Evolutionary conservation across 2,329 filamentous ascomycete genomes (phyloP).

Genomic region (Aspergillus puulaauensis): DNA sequence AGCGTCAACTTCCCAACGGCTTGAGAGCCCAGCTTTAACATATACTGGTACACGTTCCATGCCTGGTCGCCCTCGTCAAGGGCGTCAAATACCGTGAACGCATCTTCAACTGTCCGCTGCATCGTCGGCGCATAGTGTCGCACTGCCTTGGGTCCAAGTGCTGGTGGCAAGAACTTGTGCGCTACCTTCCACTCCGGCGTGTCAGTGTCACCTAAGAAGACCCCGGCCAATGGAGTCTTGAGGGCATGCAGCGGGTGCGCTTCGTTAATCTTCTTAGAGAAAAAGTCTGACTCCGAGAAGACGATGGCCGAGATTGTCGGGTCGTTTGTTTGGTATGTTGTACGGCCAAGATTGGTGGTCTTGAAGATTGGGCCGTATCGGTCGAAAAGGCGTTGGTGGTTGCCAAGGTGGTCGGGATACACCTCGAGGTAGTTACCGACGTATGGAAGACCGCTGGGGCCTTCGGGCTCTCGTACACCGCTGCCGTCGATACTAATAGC

Average conservation of each 20-base stretch:
- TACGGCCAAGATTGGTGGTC: constrained; percentile 54
- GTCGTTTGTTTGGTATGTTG: constrained; percentile 53
- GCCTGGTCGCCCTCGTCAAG: constrained; percentile 49
- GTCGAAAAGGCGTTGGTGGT: constrained; percentile 56
- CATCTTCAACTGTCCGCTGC: constrained; percentile 54
- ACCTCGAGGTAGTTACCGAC: constrained; percentile 57
- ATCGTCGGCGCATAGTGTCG: constrained; percentile 61
- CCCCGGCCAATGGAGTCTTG: constrained; percentile 27
- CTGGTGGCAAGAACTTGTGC: constrained; percentile 64
- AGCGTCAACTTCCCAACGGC: constrained; percentile 47
- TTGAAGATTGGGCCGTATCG: constrained; percentile 54
- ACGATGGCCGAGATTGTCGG: constrained; percentile 48
- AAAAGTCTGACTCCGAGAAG: constrained; percentile 54
- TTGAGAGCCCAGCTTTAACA: constrained; percentile 49
- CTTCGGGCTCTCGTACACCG: constrained; percentile 25
- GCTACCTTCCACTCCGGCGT: constrained; percentile 40
- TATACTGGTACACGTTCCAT: constrained; percentile 52
- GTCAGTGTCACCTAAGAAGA: constrained; percentile 37
- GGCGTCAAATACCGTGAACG: constrained; percentile 49
- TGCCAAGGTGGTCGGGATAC: constrained; percentile 59
- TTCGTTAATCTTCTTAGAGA: constrained; percentile 52
- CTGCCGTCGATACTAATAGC: constrained; percentile 31
- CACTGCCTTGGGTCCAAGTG: constrained; percentile 60
- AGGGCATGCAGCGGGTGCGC: constrained; percentile 31
- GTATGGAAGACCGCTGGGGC: constrained; percentile 29